These are phyloP conservation scores for Citrus sp. DNA, from an alignment of 345 rosid genomes.

Conservation along the genomic window DNA sequence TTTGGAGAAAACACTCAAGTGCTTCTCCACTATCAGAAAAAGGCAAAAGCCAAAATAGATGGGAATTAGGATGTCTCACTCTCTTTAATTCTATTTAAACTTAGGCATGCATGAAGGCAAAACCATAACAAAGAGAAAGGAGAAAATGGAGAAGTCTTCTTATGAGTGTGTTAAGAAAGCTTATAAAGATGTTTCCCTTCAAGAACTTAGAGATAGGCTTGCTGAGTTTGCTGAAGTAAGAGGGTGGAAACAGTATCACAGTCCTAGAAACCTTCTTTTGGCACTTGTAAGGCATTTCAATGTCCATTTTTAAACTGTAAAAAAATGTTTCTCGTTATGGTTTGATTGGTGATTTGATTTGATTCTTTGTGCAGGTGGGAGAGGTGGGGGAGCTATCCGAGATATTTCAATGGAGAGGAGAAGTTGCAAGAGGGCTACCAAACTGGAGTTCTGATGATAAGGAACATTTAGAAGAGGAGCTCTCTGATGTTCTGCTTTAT, in stretches of 20 bases:
- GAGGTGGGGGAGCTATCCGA: slow-evolving; percentile 63
- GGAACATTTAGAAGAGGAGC: slow-evolving; percentile 59
- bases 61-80: not conserved
- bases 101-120: slow-evolving; percentile 5
- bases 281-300: slow-evolving; percentile 37
- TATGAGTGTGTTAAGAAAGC: slow-evolving; percentile 1
- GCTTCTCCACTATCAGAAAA: slow-evolving; percentile 19
- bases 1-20: slow-evolving; percentile 18
- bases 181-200: slow-evolving; percentile 38
- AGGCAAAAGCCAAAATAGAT: not conserved
- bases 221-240: slow-evolving; percentile 47
- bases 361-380: slow-evolving; percentile 40
- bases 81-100: slow-evolving; percentile 18
- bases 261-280: slow-evolving; percentile 57
- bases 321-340: not conserved
- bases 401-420: slow-evolving; percentile 69
- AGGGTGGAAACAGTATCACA: slow-evolving; percentile 55
- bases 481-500: slow-evolving; percentile 60
- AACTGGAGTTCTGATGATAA: slow-evolving; percentile 49
- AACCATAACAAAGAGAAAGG: not conserved
- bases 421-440: slow-evolving; percentile 57
- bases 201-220: slow-evolving; percentile 39
- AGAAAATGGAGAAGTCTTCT: slow-evolving; percentile 12
- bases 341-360: not conserved
- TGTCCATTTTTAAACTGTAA: not conserved